Percentiles rank a stretch among this genome's conserved stretches.
phyloP scores from a whole-genome alignment of 1,284 basidiomycete genomes.

The Moesziomyces aphidis region DNA sequence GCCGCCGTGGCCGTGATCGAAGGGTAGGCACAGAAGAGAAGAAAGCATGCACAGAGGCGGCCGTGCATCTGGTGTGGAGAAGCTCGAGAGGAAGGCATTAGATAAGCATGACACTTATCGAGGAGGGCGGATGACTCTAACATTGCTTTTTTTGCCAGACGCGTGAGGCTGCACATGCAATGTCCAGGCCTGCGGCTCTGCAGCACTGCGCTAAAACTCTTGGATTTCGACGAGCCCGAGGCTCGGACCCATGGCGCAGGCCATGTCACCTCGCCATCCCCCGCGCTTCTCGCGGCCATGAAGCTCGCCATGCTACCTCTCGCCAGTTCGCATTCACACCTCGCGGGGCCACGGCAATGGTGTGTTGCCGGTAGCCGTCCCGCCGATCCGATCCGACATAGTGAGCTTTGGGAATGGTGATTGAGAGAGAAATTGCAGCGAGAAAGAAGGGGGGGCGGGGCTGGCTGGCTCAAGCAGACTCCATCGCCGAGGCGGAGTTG shows the following conservation, averaged over 20 bases:
- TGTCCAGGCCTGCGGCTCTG: no score
- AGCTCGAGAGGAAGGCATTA: not conserved
- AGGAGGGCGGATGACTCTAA: no score
- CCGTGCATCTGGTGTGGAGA: not conserved
- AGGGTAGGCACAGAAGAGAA: not conserved
- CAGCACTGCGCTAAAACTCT: no score
- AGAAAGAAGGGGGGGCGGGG: no score
- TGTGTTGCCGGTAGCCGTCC: not conserved
- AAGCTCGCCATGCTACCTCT: not conserved
- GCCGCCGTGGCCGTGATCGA: not conserved
- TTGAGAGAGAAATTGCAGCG: no score
- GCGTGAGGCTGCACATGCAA: no score
- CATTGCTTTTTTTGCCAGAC: no score
- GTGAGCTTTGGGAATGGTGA: no score
- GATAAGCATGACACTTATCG: not conserved
- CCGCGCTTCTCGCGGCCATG: not conserved
- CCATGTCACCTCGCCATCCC: not conserved
- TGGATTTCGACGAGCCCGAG: no score
- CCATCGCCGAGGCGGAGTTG: constrained; percentile 46
- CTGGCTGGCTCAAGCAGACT: constrained; percentile 28
- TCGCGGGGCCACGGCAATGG: not conserved
- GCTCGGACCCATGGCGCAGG: not conserved
- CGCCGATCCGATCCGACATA: not conserved
- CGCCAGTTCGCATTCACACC: not conserved
- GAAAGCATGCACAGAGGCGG: not conserved